Evolutionary conservation across 2,329 filamentous ascomycete genomes (phyloP).

Genomic region (Aspergillus sp.): DNA sequence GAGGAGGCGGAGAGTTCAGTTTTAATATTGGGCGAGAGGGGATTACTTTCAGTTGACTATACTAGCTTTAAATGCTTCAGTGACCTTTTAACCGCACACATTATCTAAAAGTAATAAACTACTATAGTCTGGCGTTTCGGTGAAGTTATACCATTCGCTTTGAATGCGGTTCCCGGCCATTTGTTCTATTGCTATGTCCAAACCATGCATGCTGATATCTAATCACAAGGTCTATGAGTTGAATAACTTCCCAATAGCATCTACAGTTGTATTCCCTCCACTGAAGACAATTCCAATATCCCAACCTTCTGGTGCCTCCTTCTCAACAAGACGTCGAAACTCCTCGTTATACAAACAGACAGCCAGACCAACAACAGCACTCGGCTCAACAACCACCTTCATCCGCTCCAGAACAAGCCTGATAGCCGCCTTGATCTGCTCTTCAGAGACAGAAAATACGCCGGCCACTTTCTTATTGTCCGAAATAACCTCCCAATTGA

Average conservation of each 20-base stretch:
- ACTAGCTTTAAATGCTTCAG: too few species aligned
- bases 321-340: constrained; percentile 65
- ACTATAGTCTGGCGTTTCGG: background rate
- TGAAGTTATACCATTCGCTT: background rate
- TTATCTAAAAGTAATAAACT: background rate
- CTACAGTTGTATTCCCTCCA: constrained; percentile 65
- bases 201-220: background rate
- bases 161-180: background rate
- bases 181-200: background rate
- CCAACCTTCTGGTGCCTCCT: constrained; percentile 72
- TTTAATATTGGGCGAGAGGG: constrained; percentile 29
- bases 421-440: constrained; percentile 76
- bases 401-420: constrained; percentile 78
- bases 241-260: constrained; percentile 59
- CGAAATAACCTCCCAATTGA: constrained; percentile 76
- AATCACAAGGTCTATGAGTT: constrained; percentile 1
- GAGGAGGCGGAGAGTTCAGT: constrained; percentile 30
- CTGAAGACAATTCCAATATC: constrained; percentile 62
- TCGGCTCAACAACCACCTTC: constrained; percentile 90
- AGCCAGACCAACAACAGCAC: constrained; percentile 78
- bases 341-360: constrained; percentile 82
- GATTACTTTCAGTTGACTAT: constrained; percentile 16
- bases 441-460: constrained; percentile 74
- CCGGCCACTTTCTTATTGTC: constrained; percentile 67
- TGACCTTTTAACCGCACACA: background rate